Evolutionary conservation across 2,329 filamentous ascomycete genomes (phyloP).

Genomic region (Aspergillus texensis): DNA sequence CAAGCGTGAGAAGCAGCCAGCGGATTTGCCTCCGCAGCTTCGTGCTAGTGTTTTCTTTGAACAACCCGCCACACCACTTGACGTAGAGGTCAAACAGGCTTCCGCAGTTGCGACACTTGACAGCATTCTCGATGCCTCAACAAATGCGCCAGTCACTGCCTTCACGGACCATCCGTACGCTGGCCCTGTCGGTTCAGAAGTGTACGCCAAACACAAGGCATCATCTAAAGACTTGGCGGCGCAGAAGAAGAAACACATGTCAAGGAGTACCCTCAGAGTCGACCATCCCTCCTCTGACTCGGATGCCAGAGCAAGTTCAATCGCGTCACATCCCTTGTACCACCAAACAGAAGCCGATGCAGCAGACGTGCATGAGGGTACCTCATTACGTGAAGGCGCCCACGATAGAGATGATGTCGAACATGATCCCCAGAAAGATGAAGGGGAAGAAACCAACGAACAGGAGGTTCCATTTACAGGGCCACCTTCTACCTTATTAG

Average conservation of each 20-base stretch:
- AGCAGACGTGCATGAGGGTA: slow-evolving; percentile 23
- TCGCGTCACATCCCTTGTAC: slow-evolving; percentile 14
- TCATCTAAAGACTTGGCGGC: slow-evolving; percentile 24
- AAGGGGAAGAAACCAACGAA: slow-evolving; percentile 45
- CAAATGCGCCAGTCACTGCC: slow-evolving; percentile 81
- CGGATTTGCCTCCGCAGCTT: slow-evolving; percentile 73
- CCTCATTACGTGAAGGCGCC: slow-evolving; percentile 19
- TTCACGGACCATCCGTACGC: slow-evolving; percentile 89
- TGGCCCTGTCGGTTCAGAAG: slow-evolving; percentile 72
- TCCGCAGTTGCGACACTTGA: slow-evolving; percentile 90
- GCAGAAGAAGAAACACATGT: slow-evolving; percentile 35
- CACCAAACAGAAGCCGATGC: slow-evolving; percentile 25
- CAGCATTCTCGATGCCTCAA: slow-evolving; percentile 87
- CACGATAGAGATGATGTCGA: slow-evolving; percentile 15
- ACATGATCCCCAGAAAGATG: slow-evolving; percentile 19
- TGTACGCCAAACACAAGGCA: slow-evolving; percentile 57
- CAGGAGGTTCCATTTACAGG: slow-evolving; percentile 60
- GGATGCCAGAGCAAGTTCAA: slow-evolving; percentile 16
- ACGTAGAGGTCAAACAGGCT: slow-evolving; percentile 65
- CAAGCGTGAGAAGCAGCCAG: slow-evolving; percentile 44
- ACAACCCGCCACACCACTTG: slow-evolving; percentile 58
- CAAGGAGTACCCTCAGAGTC: slow-evolving; percentile 32
- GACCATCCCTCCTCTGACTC: slow-evolving; percentile 22
- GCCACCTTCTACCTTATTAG: slow-evolving; percentile 84
- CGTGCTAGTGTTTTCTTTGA: slow-evolving; percentile 94